Percentiles rank a stretch among this genome's conserved stretches.
Evolutionary conservation across 106 monocot genomes (phyloP).

Genomic region (Acanthochlamys bracteata): DNA sequence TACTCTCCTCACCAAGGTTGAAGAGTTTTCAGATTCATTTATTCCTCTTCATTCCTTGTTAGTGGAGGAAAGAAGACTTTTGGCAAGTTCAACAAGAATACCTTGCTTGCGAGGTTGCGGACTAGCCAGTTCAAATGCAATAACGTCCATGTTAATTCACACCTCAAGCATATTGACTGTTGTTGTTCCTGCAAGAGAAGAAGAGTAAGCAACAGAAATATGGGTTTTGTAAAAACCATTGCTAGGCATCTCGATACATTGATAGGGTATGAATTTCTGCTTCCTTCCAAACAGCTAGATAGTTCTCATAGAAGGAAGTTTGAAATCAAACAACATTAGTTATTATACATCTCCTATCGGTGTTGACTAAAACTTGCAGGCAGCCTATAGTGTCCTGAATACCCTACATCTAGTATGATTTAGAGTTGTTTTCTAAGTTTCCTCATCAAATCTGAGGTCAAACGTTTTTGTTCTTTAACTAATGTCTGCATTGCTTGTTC

Average conservation of each 20-base stretch:
- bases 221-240: conserved; percentile 55
- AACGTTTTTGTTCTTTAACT: neutral
- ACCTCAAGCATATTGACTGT: neutral
- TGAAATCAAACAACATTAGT: too few species aligned
- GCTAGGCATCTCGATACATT: conserved; percentile 48
- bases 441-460: neutral
- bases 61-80: conserved; percentile 29
- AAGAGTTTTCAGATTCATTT: neutral
- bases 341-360: too few species aligned
- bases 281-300: neutral
- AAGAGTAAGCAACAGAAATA: conserved; percentile 1
- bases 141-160: neutral
- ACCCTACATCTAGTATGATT: too few species aligned
- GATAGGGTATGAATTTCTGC: conserved; percentile 38
- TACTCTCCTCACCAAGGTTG: neutral
- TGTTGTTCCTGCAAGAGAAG: neutral
- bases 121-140: neutral
- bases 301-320: too few species aligned
- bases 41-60: conserved; percentile 20
- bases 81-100: conserved; percentile 18
- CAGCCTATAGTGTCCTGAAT: too few species aligned
- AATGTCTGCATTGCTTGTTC: neutral
- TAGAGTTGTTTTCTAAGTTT: neutral
- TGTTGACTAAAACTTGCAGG: too few species aligned
- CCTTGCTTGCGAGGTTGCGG: conserved; percentile 24